Percentiles rank a stretch among this genome's conserved stretches.
Conservation (phyloP, 352 stramenopile genomes). For the Globisporangium paddicum region DNA sequence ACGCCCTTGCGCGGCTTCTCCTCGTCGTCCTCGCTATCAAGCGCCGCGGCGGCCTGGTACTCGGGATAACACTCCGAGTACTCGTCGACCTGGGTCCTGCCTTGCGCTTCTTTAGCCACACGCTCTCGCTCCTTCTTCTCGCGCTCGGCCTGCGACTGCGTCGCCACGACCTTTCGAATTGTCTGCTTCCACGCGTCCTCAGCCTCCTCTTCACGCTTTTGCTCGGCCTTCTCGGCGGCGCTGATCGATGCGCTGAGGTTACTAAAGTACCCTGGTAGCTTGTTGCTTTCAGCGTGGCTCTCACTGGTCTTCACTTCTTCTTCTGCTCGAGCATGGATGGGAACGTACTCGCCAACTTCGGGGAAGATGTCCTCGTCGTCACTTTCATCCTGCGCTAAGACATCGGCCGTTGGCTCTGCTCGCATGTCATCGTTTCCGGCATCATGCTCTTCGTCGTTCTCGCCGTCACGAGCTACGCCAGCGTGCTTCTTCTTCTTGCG, state of each 20-base stretch:
- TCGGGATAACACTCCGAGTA: slow-evolving; percentile 60
- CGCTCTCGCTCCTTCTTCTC: slow-evolving; percentile 32
- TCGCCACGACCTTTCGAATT: slow-evolving; percentile 46
- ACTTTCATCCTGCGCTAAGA: slow-evolving; percentile 17
- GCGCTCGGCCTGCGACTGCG: slow-evolving; percentile 35
- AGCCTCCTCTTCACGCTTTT: slow-evolving; percentile 34
- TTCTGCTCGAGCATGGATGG: slow-evolving; percentile 41
- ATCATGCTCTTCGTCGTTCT: neutral
- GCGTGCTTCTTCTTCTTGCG: slow-evolving; percentile 27
- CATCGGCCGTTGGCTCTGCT: neutral
- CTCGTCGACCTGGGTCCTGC: slow-evolving; percentile 31
- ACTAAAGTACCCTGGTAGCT: slow-evolving; percentile 42
- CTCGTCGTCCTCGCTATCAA: slow-evolving; percentile 70
- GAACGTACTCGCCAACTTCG: slow-evolving; percentile 65
- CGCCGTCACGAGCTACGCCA: neutral
- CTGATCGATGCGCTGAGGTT: slow-evolving; percentile 69
- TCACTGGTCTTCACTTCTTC: slow-evolving; percentile 1
- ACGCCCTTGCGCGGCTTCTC: slow-evolving; percentile 27
- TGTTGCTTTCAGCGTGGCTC: neutral
- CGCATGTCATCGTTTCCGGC: slow-evolving; percentile 2
- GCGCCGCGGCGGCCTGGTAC: slow-evolving; percentile 27
- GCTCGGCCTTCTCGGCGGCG: slow-evolving; percentile 37
- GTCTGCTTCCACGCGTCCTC: slow-evolving; percentile 55
- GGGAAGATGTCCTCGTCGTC: slow-evolving; percentile 76
- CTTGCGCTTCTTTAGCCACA: slow-evolving; percentile 35